phyloP scores from a whole-genome alignment of 371 early-diverging fungal species.

The Mucor ambiguus region DNA sequence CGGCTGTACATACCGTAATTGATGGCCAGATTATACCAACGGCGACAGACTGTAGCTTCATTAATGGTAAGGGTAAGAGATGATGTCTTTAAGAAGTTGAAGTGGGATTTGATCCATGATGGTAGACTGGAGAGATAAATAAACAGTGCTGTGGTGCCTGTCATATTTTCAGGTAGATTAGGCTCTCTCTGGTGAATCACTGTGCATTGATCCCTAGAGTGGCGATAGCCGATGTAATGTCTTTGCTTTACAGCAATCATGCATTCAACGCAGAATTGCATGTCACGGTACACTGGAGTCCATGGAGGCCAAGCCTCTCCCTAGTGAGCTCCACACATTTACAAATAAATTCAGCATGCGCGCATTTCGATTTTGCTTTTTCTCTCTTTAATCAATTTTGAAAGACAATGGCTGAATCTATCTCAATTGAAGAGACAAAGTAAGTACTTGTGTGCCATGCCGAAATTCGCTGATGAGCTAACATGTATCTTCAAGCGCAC shows the following conservation, averaged over 20 bases:
- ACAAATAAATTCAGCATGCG: background rate
- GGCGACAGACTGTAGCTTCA: too few species aligned
- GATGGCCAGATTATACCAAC: too few species aligned
- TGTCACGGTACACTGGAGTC: background rate
- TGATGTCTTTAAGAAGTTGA: too few species aligned
- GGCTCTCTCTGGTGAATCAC: too few species aligned
- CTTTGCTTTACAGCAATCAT: background rate
- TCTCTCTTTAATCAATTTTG: background rate
- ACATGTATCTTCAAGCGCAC: conserved; percentile 40
- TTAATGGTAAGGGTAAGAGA: too few species aligned
- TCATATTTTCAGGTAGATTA: too few species aligned
- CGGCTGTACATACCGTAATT: too few species aligned
- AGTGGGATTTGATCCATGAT: too few species aligned
- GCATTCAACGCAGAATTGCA: background rate
- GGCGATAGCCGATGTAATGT: background rate
- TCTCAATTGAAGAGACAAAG: conserved; percentile 71
- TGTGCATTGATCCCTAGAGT: too few species aligned
- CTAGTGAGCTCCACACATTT: too few species aligned
- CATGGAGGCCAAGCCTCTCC: background rate
- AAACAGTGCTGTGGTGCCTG: too few species aligned
- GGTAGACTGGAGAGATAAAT: too few species aligned
- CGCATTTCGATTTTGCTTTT: background rate
- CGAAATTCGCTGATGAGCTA: background rate
- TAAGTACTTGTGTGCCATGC: conserved; percentile 21
- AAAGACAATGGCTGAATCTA: conserved; percentile 38